Base-by-base conservation (phyloP, 2,329 filamentous ascomycete genomes). In the Penicillium paneum region DNA sequence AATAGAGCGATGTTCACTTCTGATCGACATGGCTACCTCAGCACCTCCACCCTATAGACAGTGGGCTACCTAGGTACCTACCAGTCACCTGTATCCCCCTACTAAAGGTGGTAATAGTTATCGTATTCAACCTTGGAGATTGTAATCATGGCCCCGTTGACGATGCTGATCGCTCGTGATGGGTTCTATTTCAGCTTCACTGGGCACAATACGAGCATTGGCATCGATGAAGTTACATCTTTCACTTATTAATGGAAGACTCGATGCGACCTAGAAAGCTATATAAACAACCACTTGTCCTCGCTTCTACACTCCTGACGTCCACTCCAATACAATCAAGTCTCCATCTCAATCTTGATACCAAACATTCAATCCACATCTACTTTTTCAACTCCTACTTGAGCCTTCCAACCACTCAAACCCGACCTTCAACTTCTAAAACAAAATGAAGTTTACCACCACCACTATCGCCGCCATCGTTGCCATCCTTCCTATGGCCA, bases 361-460 rank as follows among this genome's bases (percentile, higher is more conserved):
- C 4, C 28, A 45, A 24, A 19, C 12, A 44, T 28, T 17, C 31
- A 19, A 46, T 19, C 15, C n/a, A 29, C n/a, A 28, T 38, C 7
- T 28, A 47, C 8, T 5, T 29, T 26, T 17, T n/a, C 28, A 31
- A 41, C 7, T 21, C 5, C 21, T 13, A 31, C 15, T 24, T 3
- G 15, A 47, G 3, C 13, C 5, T 24, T 28, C 8, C 34, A 40
- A 28, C n/a, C 2, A 4, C 24, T 31, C 12, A 19, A 32, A 38
- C 28, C 19, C 3, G 17, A 34, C n/a, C 21, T 13, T 17, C 34
- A 39, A 39, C 17, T 36, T 29, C 13, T 6, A 28, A 17, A 26
- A 24, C 21, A 55, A 54, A 44, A 51, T 48, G 55, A 57, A 57
- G 55, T 54, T 57, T 42, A 39, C 55, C 17, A 32, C 55, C n/a